These are phyloP conservation scores for Fusarium nanum DNA, from an alignment of 2,329 filamentous ascomycete species.

Conservation along the genomic window DNA sequence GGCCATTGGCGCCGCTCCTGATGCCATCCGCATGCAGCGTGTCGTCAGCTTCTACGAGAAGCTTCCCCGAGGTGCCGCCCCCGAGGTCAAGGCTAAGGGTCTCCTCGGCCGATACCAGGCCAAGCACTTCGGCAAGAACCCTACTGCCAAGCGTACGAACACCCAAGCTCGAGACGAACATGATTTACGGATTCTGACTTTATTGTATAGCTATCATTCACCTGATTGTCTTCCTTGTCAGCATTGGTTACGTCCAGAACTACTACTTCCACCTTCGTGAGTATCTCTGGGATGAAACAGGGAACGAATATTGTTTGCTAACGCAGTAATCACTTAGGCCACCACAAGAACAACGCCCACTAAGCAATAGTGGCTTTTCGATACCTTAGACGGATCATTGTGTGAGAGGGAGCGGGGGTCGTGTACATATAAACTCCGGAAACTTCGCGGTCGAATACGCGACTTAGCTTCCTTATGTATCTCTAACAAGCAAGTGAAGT, in stretches of 20 bases:
- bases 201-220: constrained; percentile 81
- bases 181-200: constrained; percentile 28
- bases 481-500: constrained; percentile 48
- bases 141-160: constrained; percentile 83
- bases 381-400: constrained; percentile 40
- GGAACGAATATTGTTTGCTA: constrained; percentile 23
- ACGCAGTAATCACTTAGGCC: constrained; percentile 68
- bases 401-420: constrained; percentile 46
- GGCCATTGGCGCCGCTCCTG: constrained; percentile 94
- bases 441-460: constrained; percentile 51
- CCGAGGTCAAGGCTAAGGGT: constrained; percentile 83
- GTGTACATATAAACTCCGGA: constrained; percentile 59
- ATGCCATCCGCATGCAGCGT: constrained; percentile 97
- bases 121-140: constrained; percentile 95
- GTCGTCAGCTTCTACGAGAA: constrained; percentile 99
- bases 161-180: constrained; percentile 42
- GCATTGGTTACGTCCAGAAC: constrained; percentile 93
- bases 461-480: constrained; percentile 53
- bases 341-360: constrained; percentile 99
- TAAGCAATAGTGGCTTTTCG: constrained; percentile 61
- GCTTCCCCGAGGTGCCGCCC: constrained; percentile 91
- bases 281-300: constrained; percentile 56
- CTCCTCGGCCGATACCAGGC: constrained; percentile 89
- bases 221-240: constrained; percentile 79
- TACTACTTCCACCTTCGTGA: constrained; percentile 99